Conservation (phyloP, 164 flowering plant genomes). For the Protea cynaroides region DNA sequence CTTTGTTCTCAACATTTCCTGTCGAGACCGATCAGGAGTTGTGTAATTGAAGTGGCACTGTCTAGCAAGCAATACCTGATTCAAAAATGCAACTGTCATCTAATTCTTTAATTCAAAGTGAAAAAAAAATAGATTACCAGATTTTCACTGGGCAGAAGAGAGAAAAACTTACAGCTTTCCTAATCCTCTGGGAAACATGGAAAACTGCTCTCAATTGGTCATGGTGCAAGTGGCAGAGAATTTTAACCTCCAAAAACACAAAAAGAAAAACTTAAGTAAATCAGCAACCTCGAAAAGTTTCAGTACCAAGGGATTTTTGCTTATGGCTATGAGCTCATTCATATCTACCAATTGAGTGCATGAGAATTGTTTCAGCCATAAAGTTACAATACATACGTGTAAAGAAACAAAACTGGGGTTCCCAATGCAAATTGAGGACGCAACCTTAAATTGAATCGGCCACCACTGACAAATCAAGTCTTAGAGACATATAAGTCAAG, state of each 20-base stretch:
- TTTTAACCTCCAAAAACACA: constrained; percentile 53
- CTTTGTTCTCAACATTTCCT: constrained; percentile 65
- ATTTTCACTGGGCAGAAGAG: neutral
- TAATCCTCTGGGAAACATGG: constrained; percentile 71
- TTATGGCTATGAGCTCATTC: too few relatives aligned
- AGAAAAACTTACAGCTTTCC: constrained; percentile 63
- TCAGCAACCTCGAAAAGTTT: neutral
- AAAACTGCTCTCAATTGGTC: constrained; percentile 86
- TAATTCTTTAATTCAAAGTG: constrained; percentile 1
- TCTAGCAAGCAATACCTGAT: constrained; percentile 67
- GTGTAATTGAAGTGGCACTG: constrained; percentile 80
- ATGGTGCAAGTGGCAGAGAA: constrained; percentile 89
- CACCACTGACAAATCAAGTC: too few relatives aligned
- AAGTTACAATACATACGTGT: too few relatives aligned
- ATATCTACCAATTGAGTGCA: too few relatives aligned
- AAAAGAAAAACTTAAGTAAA: constrained; percentile 1
- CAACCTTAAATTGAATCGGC: too few relatives aligned
- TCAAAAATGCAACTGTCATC: constrained; percentile 8
- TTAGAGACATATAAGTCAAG: too few relatives aligned
- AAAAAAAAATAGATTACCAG: neutral
- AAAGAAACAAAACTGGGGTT: too few relatives aligned
- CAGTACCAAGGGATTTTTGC: too few relatives aligned
- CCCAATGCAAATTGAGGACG: too few relatives aligned
- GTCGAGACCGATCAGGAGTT: constrained; percentile 90
- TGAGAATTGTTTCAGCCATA: too few relatives aligned